Evolutionary conservation across 2,329 filamentous ascomycete genomes (phyloP).

Genomic region (Colletotrichum filicis): DNA sequence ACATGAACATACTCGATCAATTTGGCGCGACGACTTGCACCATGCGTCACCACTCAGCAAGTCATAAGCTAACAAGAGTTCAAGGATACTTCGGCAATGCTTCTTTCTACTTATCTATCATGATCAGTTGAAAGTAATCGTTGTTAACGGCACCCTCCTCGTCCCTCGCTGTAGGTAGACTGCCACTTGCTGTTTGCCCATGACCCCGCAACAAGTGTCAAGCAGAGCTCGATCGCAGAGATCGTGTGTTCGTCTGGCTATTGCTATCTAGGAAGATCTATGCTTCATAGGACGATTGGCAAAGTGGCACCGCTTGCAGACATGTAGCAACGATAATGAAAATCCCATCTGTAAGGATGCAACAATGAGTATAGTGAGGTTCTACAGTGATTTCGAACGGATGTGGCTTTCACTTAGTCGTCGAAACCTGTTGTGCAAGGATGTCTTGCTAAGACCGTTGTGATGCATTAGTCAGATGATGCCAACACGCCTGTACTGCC

Average conservation of each 20-base stretch:
- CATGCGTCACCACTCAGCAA: too few species aligned
- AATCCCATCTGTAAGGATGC: too few species aligned
- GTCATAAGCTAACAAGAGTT: too few species aligned
- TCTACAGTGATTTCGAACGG: neutral
- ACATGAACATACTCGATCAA: too few species aligned
- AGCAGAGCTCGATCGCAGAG: neutral
- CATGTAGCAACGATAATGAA: neutral
- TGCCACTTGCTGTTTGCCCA: neutral
- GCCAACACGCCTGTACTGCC: neutral
- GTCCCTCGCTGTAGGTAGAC: neutral
- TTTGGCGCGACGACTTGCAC: too few species aligned
- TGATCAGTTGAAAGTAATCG: too few species aligned
- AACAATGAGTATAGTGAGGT: too few species aligned
- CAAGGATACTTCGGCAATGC: too few species aligned
- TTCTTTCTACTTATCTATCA: too few species aligned
- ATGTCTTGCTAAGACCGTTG: neutral
- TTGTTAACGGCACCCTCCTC: too few species aligned
- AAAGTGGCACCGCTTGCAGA: neutral
- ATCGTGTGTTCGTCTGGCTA: neutral
- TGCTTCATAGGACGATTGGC: neutral
- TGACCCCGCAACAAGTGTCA: neutral
- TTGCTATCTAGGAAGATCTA: neutral
- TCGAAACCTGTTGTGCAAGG: neutral
- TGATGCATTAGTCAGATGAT: neutral
- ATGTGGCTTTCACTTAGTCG: neutral